These are phyloP conservation scores for Crassisporium funariophilum DNA, from an alignment of 768 basidiomycete genomes.

Conservation along the genomic window DNA sequence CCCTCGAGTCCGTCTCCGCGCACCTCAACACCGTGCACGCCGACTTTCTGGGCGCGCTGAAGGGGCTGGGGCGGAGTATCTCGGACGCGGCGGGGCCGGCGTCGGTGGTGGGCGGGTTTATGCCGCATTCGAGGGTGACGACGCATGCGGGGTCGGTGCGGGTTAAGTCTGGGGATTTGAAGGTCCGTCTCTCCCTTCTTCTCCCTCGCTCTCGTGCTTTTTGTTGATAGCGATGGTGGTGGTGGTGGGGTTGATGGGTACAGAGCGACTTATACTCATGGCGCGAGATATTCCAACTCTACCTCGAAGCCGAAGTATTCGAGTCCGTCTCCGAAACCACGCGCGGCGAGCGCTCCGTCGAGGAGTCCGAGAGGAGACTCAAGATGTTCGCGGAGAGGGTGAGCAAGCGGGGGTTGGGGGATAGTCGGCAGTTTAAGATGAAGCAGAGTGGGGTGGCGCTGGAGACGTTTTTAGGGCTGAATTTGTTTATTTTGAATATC, in stretches of 20 bases:
- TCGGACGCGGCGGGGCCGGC: slow-evolving; percentile 44
- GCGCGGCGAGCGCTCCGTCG: slow-evolving; percentile 66
- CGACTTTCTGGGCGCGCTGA: slow-evolving; percentile 48
- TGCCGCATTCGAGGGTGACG: slow-evolving; percentile 46
- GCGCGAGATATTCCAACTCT: slow-evolving; percentile 88
- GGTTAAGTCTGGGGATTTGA: slow-evolving; percentile 23
- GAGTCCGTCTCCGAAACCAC: slow-evolving; percentile 67
- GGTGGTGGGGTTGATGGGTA: neutral
- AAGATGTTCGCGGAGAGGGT: slow-evolving; percentile 64
- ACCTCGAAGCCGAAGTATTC: slow-evolving; percentile 85
- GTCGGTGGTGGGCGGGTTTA: slow-evolving; percentile 38
- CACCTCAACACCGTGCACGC: slow-evolving; percentile 54
- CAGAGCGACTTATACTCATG: slow-evolving; percentile 81
- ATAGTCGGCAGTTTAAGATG: slow-evolving; percentile 54
- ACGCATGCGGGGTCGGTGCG: slow-evolving; percentile 39
- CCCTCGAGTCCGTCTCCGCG: slow-evolving; percentile 52
- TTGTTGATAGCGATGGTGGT: neutral
- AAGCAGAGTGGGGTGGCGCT: slow-evolving; percentile 61
- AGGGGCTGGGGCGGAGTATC: slow-evolving; percentile 39
- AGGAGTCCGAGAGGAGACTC: slow-evolving; percentile 71
- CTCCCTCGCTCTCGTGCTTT: neutral
- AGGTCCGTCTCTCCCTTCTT: slow-evolving; percentile 18
- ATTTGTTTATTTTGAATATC: slow-evolving; percentile 75
- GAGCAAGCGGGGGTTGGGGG: slow-evolving; percentile 55
- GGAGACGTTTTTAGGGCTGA: slow-evolving; percentile 73